Evolutionary conservation across 108 stramenopile species (phyloP).

Genomic region (Nannochloropsis gaditana): DNA sequence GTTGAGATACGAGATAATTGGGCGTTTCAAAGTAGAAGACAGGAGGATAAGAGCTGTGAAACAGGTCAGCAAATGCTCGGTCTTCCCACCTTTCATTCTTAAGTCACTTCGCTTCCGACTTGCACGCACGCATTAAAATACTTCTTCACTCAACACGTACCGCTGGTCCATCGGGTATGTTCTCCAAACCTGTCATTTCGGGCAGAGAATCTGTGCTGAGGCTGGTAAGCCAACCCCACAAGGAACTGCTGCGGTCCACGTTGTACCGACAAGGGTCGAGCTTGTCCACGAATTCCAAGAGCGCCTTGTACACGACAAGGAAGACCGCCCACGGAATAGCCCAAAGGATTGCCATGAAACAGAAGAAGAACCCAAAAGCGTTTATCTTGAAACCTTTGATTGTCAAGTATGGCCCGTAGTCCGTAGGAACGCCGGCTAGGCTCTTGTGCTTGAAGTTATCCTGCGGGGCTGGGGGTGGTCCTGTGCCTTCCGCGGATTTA

Average conservation of each 20-base stretch:
- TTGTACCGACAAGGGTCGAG: slow-evolving; percentile 6
- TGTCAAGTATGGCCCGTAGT: slow-evolving; percentile 1
- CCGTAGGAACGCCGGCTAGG: background rate
- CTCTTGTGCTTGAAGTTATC: slow-evolving; percentile 8
- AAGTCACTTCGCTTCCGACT: no score
- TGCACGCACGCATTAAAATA: no score
- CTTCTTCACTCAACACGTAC: background rate
- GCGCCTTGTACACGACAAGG: background rate
- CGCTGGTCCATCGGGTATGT: background rate
- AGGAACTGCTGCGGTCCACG: background rate
- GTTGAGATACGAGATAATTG: background rate
- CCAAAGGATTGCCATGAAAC: background rate
- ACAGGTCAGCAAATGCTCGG: background rate
- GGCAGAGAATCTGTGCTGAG: slow-evolving; percentile 1
- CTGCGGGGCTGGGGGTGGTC: background rate
- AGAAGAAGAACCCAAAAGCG: background rate
- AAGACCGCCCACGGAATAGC: background rate
- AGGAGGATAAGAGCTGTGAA: background rate
- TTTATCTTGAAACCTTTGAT: background rate
- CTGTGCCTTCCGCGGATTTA: background rate
- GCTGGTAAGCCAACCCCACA: slow-evolving; percentile 16
- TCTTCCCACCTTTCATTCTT: no score
- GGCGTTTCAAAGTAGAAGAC: background rate
- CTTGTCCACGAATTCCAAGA: slow-evolving; percentile 17
- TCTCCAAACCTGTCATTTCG: background rate